Percentiles rank a stretch among this genome's conserved stretches.
phyloP scores from a whole-genome alignment of 1,139 yeast species.

The Suhomyces kunorum region DNA sequence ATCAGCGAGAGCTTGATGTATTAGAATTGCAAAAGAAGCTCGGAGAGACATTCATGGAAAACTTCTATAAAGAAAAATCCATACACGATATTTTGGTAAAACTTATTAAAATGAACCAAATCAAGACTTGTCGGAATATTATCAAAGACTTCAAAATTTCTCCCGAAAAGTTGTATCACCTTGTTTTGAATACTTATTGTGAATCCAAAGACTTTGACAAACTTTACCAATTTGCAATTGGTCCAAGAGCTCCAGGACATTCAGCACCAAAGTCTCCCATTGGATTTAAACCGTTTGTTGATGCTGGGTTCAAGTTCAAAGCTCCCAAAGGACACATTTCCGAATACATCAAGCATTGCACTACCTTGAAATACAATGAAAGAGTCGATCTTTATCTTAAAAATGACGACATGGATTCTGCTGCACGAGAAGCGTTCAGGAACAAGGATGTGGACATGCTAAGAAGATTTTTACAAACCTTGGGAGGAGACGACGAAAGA shows the following conservation, averaged over 20 bases:
- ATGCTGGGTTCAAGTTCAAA: slow-evolving; percentile 50
- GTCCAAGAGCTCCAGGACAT: slow-evolving; percentile 18
- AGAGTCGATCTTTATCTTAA: slow-evolving; percentile 52
- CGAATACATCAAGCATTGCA: slow-evolving; percentile 36
- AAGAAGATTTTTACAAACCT: slow-evolving; percentile 30
- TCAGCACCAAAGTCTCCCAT: slow-evolving; percentile 62
- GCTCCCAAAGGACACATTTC: slow-evolving; percentile 46
- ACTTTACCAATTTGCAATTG: slow-evolving; percentile 48
- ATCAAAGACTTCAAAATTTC: slow-evolving; percentile 63
- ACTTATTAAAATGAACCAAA: slow-evolving; percentile 59
- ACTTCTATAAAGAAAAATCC: slow-evolving; percentile 54
- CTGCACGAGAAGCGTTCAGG: slow-evolving; percentile 61
- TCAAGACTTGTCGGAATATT: slow-evolving; percentile 56
- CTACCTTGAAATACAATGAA: slow-evolving; percentile 36
- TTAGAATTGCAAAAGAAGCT: slow-evolving; percentile 54
- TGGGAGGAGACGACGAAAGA: slow-evolving; percentile 23
- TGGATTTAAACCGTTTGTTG: slow-evolving; percentile 68
- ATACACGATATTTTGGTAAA: slow-evolving; percentile 55
- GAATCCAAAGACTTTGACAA: slow-evolving; percentile 61
- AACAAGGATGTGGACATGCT: slow-evolving; percentile 53
- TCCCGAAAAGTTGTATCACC: slow-evolving; percentile 64
- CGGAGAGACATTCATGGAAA: slow-evolving; percentile 53
- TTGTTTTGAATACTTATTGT: slow-evolving; percentile 57
- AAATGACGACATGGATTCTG: slow-evolving; percentile 56
- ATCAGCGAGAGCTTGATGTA: slow-evolving; percentile 54